Conservation (phyloP, 139 green algal genomes). For the Closterium sp. region DNA sequence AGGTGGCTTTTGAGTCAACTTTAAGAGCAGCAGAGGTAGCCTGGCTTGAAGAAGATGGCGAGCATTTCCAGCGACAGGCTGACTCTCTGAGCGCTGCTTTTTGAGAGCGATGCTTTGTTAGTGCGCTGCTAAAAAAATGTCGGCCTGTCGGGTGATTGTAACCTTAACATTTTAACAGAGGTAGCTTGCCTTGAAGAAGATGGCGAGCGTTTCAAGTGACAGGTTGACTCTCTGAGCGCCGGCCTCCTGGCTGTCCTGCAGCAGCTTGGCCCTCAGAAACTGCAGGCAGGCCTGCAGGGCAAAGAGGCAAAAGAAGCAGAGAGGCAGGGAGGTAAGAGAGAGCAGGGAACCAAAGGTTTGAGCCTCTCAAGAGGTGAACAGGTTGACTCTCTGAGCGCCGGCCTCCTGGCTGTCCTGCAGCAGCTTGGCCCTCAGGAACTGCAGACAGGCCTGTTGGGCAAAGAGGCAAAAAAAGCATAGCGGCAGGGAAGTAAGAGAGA, state of each 20-base stretch:
- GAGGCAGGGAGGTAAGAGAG: not conserved
- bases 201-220: slow-evolving; percentile 42
- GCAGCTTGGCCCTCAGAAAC: slow-evolving; percentile 47
- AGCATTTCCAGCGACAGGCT: slow-evolving; percentile 48
- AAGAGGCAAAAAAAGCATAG: not conserved
- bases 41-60: slow-evolving; percentile 54
- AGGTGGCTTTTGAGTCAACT: too few species aligned
- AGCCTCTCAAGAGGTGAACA: not conserved
- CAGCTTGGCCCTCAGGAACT: slow-evolving; percentile 44
- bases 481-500: too few species aligned
- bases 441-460: slow-evolving; percentile 16
- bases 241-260: not conserved
- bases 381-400: slow-evolving; percentile 19
- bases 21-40: not conserved
- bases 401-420: not conserved
- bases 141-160: too few species aligned
- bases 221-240: slow-evolving; percentile 38
- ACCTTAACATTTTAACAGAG: too few species aligned
- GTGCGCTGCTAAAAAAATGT: too few species aligned
- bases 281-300: slow-evolving; percentile 33
- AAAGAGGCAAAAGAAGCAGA: not conserved
- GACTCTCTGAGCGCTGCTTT: slow-evolving; percentile 27
- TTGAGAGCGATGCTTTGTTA: too few species aligned
- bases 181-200: slow-evolving; percentile 54
- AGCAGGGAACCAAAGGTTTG: not conserved